phyloP scores from a whole-genome alignment of 2,329 filamentous ascomycete genomes.

The Didymella keratinophila region DNA sequence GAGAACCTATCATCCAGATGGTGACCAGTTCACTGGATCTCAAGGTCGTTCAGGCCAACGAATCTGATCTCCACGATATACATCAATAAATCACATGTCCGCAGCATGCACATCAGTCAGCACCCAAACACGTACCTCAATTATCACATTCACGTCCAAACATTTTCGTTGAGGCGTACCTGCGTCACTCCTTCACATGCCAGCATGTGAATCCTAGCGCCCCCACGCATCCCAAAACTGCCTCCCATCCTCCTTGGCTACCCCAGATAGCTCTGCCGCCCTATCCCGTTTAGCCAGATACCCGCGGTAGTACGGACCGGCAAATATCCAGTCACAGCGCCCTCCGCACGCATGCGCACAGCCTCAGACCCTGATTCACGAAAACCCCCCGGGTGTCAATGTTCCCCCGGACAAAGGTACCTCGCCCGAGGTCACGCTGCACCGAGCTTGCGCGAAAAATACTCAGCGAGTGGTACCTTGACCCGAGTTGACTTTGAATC shows the following conservation, averaged over 20 bases:
- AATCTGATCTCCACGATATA: constrained; percentile 1
- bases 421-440: constrained; percentile 13
- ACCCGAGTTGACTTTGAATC: constrained; percentile 1
- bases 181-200: constrained; percentile 22
- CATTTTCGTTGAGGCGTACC: constrained; percentile 19
- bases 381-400: constrained; percentile 16
- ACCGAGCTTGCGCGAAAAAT: constrained; percentile 13
- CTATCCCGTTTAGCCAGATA: constrained; percentile 18
- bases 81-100: background rate
- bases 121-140: background rate
- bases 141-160: constrained; percentile 1
- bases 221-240: constrained; percentile 16
- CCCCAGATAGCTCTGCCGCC: constrained; percentile 14
- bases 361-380: constrained; percentile 19
- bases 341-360: constrained; percentile 3
- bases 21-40: background rate
- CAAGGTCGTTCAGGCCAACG: constrained; percentile 1
- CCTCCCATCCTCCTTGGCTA: constrained; percentile 14
- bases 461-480: constrained; percentile 3
- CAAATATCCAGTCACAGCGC: constrained; percentile 20
- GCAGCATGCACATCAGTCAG: constrained; percentile 1
- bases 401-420: background rate
- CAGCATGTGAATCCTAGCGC: constrained; percentile 18
- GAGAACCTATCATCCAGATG: constrained; percentile 2
- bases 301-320: constrained; percentile 22